phyloP scores from a whole-genome alignment of 805 yeast genomes.

The Kodamaea nitidulidarum region DNA sequence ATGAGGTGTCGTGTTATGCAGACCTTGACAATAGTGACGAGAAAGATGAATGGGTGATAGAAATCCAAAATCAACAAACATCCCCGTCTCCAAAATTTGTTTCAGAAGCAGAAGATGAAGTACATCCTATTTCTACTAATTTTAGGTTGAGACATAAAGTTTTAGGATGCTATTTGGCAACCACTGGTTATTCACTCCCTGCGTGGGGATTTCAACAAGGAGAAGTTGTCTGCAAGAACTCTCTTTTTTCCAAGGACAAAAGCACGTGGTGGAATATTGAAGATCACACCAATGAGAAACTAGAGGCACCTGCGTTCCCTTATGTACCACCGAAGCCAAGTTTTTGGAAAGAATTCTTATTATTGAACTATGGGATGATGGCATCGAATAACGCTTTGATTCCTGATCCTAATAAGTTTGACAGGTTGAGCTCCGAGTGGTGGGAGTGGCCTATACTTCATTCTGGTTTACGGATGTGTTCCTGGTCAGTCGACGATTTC shows the following conservation, averaged over 20 bases:
- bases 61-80: conserved; percentile 61
- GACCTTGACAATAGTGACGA: conserved; percentile 64
- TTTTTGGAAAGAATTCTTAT: conserved; percentile 66
- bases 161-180: conserved; percentile 74
- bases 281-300: conserved; percentile 52
- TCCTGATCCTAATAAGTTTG: conserved; percentile 69
- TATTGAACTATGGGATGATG: conserved; percentile 75
- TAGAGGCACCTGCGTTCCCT: conserved; percentile 28
- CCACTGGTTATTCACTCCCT: conserved; percentile 65
- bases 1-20: conserved; percentile 90
- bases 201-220: conserved; percentile 85
- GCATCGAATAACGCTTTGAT: conserved; percentile 79
- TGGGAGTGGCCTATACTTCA: conserved; percentile 81
- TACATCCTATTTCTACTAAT: conserved; percentile 75
- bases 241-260: conserved; percentile 52
- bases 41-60: conserved; percentile 89
- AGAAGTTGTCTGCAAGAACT: conserved; percentile 65
- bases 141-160: conserved; percentile 62
- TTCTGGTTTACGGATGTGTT: conserved; percentile 72
- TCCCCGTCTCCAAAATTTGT: conserved; percentile 39
- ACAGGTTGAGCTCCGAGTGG: conserved; percentile 67
- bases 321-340: conserved; percentile 40
- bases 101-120: conserved; percentile 43
- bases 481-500: conserved; percentile 54
- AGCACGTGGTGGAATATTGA: conserved; percentile 82